Conservation (phyloP, 208 protist species). For the Crithidia brevicula region DNA sequence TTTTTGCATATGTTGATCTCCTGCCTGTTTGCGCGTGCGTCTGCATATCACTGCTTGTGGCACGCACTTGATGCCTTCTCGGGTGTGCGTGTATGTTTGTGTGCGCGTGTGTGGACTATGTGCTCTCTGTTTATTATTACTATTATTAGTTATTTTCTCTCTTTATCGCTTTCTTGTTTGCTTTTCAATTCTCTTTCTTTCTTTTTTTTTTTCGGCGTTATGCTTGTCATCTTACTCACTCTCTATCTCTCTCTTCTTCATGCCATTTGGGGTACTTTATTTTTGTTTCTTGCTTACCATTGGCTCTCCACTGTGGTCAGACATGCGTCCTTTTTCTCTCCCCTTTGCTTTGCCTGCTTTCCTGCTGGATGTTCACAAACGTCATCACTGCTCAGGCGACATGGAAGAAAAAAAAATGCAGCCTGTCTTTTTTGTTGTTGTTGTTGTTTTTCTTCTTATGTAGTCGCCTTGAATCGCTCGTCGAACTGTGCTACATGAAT, state of each 20-base stretch:
- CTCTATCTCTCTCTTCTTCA: not conserved
- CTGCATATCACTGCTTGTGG: too few species aligned
- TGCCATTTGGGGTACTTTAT: not conserved
- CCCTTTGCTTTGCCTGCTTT: not conserved
- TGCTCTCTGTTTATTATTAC: not conserved
- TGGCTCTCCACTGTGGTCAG: too few species aligned
- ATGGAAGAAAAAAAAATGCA: too few species aligned
- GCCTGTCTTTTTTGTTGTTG: not conserved
- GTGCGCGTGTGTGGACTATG: too few species aligned
- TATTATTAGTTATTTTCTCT: not conserved
- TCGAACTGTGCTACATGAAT: too few species aligned
- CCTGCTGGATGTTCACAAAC: too few species aligned
- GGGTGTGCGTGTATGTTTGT: too few species aligned
- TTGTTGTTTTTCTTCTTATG: too few species aligned
- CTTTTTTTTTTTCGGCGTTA: not conserved
- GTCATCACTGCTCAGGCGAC: too few species aligned
- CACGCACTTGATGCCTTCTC: too few species aligned
- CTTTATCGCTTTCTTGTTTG: not conserved
- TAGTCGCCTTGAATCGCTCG: too few species aligned
- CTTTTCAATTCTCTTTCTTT: not conserved
- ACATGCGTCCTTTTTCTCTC: not conserved
- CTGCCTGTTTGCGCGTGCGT: too few species aligned
- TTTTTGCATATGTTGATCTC: not conserved
- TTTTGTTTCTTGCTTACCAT: slow-evolving; percentile 4
- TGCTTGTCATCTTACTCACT: not conserved